phyloP scores from a whole-genome alignment of 331 rosid genomes.

The Quercus lobata region DNA sequence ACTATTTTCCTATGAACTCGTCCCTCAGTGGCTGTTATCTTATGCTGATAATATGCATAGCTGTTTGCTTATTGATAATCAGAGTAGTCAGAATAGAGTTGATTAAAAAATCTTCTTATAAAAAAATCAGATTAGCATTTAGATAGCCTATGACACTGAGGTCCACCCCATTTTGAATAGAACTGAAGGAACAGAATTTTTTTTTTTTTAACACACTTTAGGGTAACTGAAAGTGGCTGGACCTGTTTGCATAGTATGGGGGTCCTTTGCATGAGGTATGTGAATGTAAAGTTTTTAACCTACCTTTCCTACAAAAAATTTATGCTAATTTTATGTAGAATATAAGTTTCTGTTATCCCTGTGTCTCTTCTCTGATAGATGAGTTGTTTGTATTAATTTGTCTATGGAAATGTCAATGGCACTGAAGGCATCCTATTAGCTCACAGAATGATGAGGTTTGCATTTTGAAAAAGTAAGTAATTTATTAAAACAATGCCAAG shows the following conservation, averaged over 20 bases:
- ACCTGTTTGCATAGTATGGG: background rate
- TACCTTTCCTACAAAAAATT: background rate
- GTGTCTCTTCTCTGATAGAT: background rate
- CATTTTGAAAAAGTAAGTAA: background rate
- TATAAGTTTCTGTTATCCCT: background rate
- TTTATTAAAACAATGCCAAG: background rate
- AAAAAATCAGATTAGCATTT: background rate
- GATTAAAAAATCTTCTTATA: too few species aligned
- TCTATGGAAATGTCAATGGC: background rate
- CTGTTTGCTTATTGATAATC: background rate
- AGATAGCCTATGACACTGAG: background rate
- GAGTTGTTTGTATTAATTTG: background rate
- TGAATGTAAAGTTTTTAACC: background rate
- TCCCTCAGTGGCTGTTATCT: slow-evolving; percentile 1
- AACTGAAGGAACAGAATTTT: background rate
- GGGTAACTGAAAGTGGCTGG: background rate
- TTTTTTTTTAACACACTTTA: background rate
- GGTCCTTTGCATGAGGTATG: background rate
- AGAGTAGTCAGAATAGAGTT: background rate
- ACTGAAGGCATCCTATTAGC: background rate
- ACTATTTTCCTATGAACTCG: slow-evolving; percentile 5
- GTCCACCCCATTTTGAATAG: background rate
- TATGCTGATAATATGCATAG: background rate
- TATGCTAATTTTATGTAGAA: background rate
- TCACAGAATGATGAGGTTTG: background rate